Evolutionary conservation across 192 early-diverging fungal genomes (phyloP), one percentile per base, ranked within the genome.

Genomic region (Linderina pennispora): DNA sequence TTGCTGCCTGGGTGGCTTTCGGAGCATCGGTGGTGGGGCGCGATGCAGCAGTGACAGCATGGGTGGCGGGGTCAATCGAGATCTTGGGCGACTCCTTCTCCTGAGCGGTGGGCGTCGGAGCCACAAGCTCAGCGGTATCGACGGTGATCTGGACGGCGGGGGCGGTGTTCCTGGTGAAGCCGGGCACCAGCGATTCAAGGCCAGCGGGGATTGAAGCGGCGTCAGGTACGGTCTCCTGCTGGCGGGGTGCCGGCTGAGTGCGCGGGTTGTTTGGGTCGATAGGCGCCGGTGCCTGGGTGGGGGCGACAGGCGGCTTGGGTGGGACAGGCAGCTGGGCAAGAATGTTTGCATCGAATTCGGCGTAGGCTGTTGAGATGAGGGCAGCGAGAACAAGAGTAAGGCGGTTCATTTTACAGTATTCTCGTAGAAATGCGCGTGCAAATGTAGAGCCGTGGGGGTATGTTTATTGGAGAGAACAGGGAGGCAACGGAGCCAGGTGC

Each of bases 241-340:
- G 49, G 21, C 56, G 47, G 11, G 66, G 66, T 43, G 34, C 23
- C 20, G 66, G 66, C 66, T 70, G 66, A 14, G 50, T 16, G 43
- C 62, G 57, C 15, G 66, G 66, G 55, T 70, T 70, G 47, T 70
- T 70, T 4, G 66, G 66, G 31, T 70, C 66, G 15, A 62, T 62
- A 0, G 66, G 66, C 7, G 66, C 66, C 0, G 66, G 66, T 2
- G 59, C 66, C 55, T 70, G 66, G 15, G 59, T 55, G 17, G 59
- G 66, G 9, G 66, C 65, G 1, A 58, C 58, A 1, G 65, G 58
- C 39, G 61, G 65, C 54, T 68, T 57, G 8, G 65, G 65, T 1
- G 65, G 65, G 23, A 68, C 53, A 0, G 65, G 65, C 14, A 68
- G 53, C 65, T 68, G 65, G 46, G 43, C 52, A 14, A 68, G n/a